Conservation (phyloP, 805 yeast genomes). For the Nakazawaea peltata region DNA sequence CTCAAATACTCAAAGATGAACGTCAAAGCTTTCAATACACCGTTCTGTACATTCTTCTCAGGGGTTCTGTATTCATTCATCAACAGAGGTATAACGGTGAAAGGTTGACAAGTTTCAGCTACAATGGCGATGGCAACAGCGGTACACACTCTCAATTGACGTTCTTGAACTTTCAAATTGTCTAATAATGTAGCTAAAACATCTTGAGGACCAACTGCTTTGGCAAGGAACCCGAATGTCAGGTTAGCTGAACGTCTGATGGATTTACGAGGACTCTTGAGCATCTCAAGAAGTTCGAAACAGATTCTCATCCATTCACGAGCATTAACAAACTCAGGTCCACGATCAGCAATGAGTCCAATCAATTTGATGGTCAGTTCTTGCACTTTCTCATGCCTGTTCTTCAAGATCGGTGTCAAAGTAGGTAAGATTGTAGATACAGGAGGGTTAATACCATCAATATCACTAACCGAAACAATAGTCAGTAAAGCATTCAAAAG, state of each 20-base stretch:
- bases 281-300: conserved; percentile 81
- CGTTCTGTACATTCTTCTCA: conserved; percentile 89
- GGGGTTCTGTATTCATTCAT: conserved; percentile 95
- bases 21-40: conserved; percentile 83
- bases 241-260: conserved; percentile 81
- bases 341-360: conserved; percentile 73
- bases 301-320: conserved; percentile 98
- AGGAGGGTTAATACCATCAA: conserved; percentile 67
- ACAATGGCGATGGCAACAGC: conserved; percentile 98
- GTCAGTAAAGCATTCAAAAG: conserved; percentile 62
- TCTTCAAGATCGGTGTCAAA: conserved; percentile 83
- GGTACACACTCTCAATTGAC: conserved; percentile 93
- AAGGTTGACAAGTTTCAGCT: conserved; percentile 89
- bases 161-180: conserved; percentile 85
- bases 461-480: conserved; percentile 54
- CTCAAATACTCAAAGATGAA: conserved; percentile 91
- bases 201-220: conserved; percentile 94
- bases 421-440: conserved; percentile 77
- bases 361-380: conserved; percentile 71
- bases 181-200: conserved; percentile 77
- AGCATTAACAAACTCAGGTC: conserved; percentile 77
- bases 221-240: conserved; percentile 86
- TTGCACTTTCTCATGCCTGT: conserved; percentile 86
- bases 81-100: conserved; percentile 86
- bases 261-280: conserved; percentile 69